Evolutionary conservation across 202 grass and related monocot species (phyloP), one percentile per base, ranked within the genome.

Genomic region (Musa balbisiana): DNA sequence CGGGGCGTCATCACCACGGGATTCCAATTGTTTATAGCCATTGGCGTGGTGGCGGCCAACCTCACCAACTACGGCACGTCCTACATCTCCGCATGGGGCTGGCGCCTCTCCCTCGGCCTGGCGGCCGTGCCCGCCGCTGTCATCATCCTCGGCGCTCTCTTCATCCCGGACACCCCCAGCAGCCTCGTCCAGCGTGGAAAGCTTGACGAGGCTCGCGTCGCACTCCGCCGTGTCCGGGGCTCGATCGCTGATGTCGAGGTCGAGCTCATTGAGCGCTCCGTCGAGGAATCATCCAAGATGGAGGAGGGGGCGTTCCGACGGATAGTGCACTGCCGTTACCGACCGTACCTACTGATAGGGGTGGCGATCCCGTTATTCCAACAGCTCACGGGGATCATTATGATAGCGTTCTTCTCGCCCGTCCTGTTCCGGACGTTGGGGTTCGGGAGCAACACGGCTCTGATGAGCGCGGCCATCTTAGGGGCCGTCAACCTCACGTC

Each of bases 391-490:
- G 93, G 93, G 54, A 82, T 97, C 22, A 72, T 92, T 53, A 82
- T 89, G 25, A 55, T 97, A n/a, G 63, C 87, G 16, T 97, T 97
- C 93, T 97, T 97, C 82, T 23, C 93, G 49, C 93, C 93, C 9
- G 76, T 97, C 0, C 19, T 97, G 64, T 92, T 92, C 84, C 81
- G 87, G 68, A 92, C 84, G n/a, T 84, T 81, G 13, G 93, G 93
- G 1, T 92, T 97, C 69, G 90, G 90, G 24, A 91, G 86, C 84
- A 74, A 91, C 62, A 82, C 82, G 10, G 80, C 86, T 23, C 73
- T 97, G 0, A 82, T 97, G 69, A 86, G 87, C 62, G 90, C 93
- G 0, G 76, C 92, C 63, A 87, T 97, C 1, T 67, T 91, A 17
- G 93, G 87, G 27, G 83, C 80, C 0, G 86, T 87, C 0, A 97